Evolutionary conservation across 1,284 basidiomycete genomes (phyloP), one percentile per base, ranked within the genome.

Genomic region (Mycosarcoma maydis): DNA sequence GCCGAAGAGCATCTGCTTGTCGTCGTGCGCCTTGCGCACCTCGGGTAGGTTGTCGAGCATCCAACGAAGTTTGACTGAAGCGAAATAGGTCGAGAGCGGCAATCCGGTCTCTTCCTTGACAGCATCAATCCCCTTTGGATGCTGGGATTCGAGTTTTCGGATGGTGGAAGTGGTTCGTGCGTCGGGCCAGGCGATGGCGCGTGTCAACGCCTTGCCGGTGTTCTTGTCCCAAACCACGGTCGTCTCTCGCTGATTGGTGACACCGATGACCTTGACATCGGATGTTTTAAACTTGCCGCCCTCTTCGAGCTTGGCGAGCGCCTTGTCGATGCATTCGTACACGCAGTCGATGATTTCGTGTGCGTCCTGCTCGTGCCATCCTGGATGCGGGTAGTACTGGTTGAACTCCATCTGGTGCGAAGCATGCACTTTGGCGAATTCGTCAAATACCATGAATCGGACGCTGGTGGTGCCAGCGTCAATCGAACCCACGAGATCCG

Each of bases 241-340:
- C 5, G 96, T 98, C 83, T 98, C 95, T 58, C 96, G 89, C 84
- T 98, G 95, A 82, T 97, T 98, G 44, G 95, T 98, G 83, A 98
- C 92, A 33, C 94, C 95, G 72, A 98, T 92, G 59, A 91, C 91
- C 83, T 94, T 95, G 81, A 98, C 85, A 80, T 92, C 91, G 49
- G 88, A 86, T 76, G 87, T 88, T 13, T 87, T 84, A 87, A 89
- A 92, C 3, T 93, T 92, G 17, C 86, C 85, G 45, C 52, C 84
- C 16, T 68, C n/a, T 78, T 94, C 90, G 68, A 98, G 86, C 61
- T 87, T 85, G 74, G 88, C 86, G 50, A 90, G 86, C 6, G 92
- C 89, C 56, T 87, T 86, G 45, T 87, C 86, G 70, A 98, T 91
- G 83, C 92, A 94, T 53, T 85, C 84, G 51, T 92, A 87, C 67